Base-by-base conservation (phyloP, 305 asterid species). In the Coffea humblotiana region DNA sequence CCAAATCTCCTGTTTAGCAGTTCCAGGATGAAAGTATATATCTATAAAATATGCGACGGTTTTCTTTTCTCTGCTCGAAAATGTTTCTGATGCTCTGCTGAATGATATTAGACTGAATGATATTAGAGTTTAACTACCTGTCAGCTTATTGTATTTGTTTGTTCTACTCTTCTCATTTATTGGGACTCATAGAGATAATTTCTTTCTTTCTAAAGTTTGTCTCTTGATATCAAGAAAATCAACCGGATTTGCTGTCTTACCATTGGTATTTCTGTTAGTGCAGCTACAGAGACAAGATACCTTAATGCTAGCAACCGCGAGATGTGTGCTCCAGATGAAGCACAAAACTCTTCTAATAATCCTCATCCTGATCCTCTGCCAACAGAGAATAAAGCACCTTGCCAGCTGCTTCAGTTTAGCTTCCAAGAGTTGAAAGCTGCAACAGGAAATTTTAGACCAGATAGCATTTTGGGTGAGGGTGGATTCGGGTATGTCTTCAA, bases 401-500 rank as follows among this genome's bases (percentile, higher is more conserved):
- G 86, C 71, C 95, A 87, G 80, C 92, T 94, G 75, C 94, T 94
- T 71, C 89, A 88, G 35, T 94, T 94, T 72, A 87, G 93, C 74
- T 92, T 86, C 70, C 98, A 94, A 14, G 96, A 92, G 83, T 93
- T 94, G 32, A 94, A 92, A 85, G 80, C 97, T 6, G 99, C 99
- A 35, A 95, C 99, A 0, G 97, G 98, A 52, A 95, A 91, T 80
- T 95, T 95, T 84, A 88, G 99, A 67, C 99, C 99, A 0, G 99
- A 92, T 80, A 95, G 99, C 83, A 93, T 95, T 79, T 97, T 95
- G 37, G 99, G 99, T 13, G 99, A 93, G 86, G 98, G 98, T 65
- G 99, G 99, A 72, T 95, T 95, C 25, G 99, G 99, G 5, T 95
- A 87, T 68, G 99, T 95, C 15, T 95, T 95, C 90, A 93, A 95